Conservation (phyloP, 176 grass and related monocot species). For the Hsuehochloa calcarea region DNA sequence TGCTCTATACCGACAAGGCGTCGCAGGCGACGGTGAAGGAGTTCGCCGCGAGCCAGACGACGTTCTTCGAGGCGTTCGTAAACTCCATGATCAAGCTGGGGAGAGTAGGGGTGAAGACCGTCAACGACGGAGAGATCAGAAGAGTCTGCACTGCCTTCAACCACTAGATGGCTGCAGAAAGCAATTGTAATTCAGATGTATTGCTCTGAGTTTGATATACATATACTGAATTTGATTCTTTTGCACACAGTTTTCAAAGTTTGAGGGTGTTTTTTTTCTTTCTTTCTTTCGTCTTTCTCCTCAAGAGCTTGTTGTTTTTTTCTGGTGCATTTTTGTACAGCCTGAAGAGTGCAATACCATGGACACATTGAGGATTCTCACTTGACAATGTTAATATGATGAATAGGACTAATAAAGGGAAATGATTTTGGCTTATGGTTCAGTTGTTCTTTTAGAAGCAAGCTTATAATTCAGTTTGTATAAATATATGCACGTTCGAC, state of each 20-base stretch:
- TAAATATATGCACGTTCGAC: background rate
- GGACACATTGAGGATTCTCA: conserved; percentile 23
- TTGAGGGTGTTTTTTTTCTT: conserved; percentile 18
- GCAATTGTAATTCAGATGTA: conserved; percentile 38
- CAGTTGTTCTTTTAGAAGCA: background rate
- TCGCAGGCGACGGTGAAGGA: conserved; percentile 32
- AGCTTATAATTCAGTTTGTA: background rate
- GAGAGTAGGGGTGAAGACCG: conserved; percentile 67
- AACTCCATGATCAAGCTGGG: conserved; percentile 60
- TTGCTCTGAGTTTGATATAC: conserved; percentile 41
- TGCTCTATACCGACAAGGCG: conserved; percentile 32
- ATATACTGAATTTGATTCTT: conserved; percentile 41
- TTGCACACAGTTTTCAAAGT: conserved; percentile 26
- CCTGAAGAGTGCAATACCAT: conserved; percentile 38
- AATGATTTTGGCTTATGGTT: background rate
- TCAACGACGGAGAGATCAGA: conserved; percentile 60
- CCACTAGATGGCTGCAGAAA: conserved; percentile 27
- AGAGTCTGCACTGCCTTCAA: conserved; percentile 81
- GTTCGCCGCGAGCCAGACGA: conserved; percentile 50
- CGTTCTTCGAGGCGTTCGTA: conserved; percentile 58
- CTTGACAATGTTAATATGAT: conserved; percentile 22
- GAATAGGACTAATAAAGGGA: conserved; percentile 21
- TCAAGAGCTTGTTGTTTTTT: conserved; percentile 12
- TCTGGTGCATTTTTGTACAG: conserved; percentile 56
- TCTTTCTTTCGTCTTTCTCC: background rate